Evolutionary conservation across 83 land plant species (phyloP), one percentile per base, ranked within the genome.

Genomic region (Picea abies): DNA sequence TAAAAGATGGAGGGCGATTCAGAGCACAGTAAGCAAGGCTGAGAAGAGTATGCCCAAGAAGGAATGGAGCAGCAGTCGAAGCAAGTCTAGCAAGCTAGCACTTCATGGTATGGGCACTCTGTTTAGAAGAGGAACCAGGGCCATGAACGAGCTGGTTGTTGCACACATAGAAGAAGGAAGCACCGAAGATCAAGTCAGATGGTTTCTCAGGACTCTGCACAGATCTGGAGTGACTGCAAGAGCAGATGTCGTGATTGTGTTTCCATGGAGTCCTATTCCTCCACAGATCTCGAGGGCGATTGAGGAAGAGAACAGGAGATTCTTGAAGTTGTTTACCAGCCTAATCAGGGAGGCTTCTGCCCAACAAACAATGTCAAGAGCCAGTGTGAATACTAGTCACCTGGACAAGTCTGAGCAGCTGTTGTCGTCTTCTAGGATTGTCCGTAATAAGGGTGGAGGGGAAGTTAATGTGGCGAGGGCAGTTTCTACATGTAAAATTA

Each of bases 61-160:
- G 26, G 56, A 56, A 9, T 70, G 52, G 63, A 58, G 60, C 60
- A 56, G 58, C 58, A 3, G 15, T 56, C 44, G 78, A 75, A 47
- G 78, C 25, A 75, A 56, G 58, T 56, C 14, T 56, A 75, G 78
- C 60, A 75, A 61, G 17, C 76, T 63, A 17, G 96, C 96, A 0
- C 62, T 92, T 44, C 92, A 92, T 61, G 91, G 96, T 6, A 79
- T 93, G 88, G 96, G 96, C 0, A 83, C 82, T 67, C 81, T 93
- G 73, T 93, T 85, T 76, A 63, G 89, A 41, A 76, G 87, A 67
- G 96, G 96, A 16, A 92, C 87, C 26, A 81, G 79, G 35, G 83
- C 90, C 9, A 90, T 91, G 94, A 82, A 41, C 75, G 92, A 93
- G 58, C 87, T 93, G 0, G 71, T 90, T 2, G 89, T 93, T 8